Conservation (phyloP, 1,284 basidiomycete genomes). For the Taiwanofungus camphoratus region DNA sequence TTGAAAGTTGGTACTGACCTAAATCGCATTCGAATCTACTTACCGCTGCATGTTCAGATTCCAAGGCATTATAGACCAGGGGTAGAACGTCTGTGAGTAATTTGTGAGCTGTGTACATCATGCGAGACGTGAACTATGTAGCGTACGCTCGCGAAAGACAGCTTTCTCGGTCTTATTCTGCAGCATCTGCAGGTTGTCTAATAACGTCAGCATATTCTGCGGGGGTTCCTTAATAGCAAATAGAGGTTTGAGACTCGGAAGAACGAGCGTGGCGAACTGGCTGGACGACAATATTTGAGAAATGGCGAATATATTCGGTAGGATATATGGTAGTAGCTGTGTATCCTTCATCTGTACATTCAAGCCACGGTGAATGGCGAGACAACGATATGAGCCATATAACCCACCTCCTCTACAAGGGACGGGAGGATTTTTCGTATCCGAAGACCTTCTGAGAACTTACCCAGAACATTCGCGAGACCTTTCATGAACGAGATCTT, state of each 20-base stretch:
- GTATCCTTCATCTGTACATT: constrained; percentile 82
- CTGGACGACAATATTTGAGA: constrained; percentile 69
- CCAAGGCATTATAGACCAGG: constrained; percentile 91
- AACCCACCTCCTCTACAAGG: constrained; percentile 82
- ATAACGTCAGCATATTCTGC: constrained; percentile 89
- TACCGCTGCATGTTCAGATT: constrained; percentile 83
- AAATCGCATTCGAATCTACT: constrained; percentile 16
- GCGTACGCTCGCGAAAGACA: constrained; percentile 85
- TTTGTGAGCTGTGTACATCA: not conserved
- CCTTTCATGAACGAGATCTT: constrained; percentile 97
- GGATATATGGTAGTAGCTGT: constrained; percentile 87
- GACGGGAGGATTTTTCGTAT: constrained; percentile 92
- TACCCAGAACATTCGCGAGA: constrained; percentile 74
- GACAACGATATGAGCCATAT: not conserved
- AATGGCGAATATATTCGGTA: constrained; percentile 98
- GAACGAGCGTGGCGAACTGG: constrained; percentile 79
- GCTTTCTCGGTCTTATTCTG: constrained; percentile 86
- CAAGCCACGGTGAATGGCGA: not conserved
- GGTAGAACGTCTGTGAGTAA: constrained; percentile 76
- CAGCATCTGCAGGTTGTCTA: constrained; percentile 86
- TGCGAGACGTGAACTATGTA: constrained; percentile 3
- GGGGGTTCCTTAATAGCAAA: constrained; percentile 94
- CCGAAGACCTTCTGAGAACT: constrained; percentile 84
- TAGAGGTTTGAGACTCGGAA: constrained; percentile 87
- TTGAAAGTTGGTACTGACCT: constrained; percentile 11